Conservation (phyloP, 2,329 filamentous ascomycete species). For the Xylaria sp. region DNA sequence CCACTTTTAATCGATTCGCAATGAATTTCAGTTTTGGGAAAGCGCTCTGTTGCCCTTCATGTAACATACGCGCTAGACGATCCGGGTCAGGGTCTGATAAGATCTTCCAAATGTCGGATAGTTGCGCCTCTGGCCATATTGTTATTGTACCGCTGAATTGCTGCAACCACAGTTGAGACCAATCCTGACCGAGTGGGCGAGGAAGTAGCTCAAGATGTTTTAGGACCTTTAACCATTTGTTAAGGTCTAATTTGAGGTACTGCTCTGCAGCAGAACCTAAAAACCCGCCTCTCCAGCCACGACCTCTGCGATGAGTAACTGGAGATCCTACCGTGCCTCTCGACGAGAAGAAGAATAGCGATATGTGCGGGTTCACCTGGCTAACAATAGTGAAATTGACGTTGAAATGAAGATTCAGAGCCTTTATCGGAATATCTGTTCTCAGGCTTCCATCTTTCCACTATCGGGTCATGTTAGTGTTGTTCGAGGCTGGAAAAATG, state of each 20-base stretch:
- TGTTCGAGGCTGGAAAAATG: neutral
- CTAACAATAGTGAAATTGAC: conserved; percentile 94
- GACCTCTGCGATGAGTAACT: conserved; percentile 91
- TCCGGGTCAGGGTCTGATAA: conserved; percentile 82
- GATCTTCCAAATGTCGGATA: conserved; percentile 86
- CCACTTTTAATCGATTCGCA: conserved; percentile 85
- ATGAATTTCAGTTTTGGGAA: conserved; percentile 95
- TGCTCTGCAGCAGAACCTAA: conserved; percentile 92
- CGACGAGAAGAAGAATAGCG: conserved; percentile 98
- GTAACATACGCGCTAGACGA: conserved; percentile 86
- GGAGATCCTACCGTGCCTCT: conserved; percentile 91
- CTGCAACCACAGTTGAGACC: conserved; percentile 96
- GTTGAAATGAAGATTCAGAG: conserved; percentile 96
- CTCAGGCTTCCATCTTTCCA: conserved; percentile 97
- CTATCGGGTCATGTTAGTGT: conserved; percentile 37
- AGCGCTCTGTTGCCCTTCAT: conserved; percentile 86
- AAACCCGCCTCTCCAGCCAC: conserved; percentile 96
- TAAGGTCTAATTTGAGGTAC: conserved; percentile 94
- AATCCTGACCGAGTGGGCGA: conserved; percentile 91
- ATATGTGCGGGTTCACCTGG: conserved; percentile 96
- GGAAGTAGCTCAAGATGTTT: conserved; percentile 92
- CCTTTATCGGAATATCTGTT: conserved; percentile 94
- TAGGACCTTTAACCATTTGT: conserved; percentile 96
- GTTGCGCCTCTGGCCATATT: conserved; percentile 87
- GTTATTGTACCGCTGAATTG: conserved; percentile 95